Evolutionary conservation across 1,284 basidiomycete genomes (phyloP).

Genomic region (Moniliophthora roreri): DNA sequence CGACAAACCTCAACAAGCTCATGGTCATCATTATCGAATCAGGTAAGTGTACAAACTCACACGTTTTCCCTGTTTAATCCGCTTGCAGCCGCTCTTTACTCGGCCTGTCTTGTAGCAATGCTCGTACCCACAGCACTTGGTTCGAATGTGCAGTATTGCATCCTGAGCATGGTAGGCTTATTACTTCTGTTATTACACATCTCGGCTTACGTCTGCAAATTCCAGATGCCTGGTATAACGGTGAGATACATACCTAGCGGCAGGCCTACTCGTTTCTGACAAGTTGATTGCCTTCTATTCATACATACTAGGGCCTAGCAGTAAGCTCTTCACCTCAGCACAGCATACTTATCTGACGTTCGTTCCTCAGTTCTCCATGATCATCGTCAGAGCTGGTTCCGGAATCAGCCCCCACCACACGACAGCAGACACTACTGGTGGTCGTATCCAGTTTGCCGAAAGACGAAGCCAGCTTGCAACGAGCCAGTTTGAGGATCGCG

Average conservation of each 20-base stretch:
- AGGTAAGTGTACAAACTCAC: background rate
- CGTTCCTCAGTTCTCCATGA: slow-evolving; percentile 8
- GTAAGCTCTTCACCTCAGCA: background rate
- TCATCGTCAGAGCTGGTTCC: slow-evolving; percentile 8
- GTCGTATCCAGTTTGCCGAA: background rate
- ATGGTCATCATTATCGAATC: slow-evolving; percentile 12
- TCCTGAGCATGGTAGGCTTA: slow-evolving; percentile 9
- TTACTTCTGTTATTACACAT: background rate
- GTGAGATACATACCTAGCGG: background rate
- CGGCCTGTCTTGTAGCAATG: slow-evolving; percentile 7
- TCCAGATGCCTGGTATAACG: slow-evolving; percentile 2
- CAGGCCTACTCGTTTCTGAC: background rate
- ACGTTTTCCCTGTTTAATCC: background rate
- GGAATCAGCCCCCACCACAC: slow-evolving; percentile 3
- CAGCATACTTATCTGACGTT: background rate
- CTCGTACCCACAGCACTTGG: slow-evolving; percentile 7
- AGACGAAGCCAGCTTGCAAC: background rate
- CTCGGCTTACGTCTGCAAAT: background rate
- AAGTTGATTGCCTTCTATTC: background rate
- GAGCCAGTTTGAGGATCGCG: background rate
- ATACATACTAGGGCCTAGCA: background rate
- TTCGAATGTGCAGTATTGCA: slow-evolving; percentile 8
- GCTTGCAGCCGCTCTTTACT: slow-evolving; percentile 10
- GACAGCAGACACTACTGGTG: background rate
- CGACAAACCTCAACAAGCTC: slow-evolving; percentile 6